Base-by-base conservation (phyloP, 352 stramenopile species). In the Phytopythium chamaehyphon region DNA sequence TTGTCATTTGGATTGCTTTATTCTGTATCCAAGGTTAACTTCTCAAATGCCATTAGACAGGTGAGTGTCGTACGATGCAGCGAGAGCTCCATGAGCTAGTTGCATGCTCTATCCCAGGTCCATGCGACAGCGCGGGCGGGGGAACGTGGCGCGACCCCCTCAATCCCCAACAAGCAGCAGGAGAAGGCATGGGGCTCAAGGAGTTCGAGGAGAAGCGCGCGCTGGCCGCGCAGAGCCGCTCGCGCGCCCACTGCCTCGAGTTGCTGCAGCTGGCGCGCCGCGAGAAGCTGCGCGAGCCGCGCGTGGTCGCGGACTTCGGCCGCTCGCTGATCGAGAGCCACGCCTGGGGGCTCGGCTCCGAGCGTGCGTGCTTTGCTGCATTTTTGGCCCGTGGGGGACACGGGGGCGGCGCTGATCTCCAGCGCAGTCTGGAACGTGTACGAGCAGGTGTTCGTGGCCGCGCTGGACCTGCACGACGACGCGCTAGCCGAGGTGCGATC, bases 371-470 rank as follows among this genome's bases (percentile, higher is more conserved):
- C 19, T 33, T 11, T 31, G 12, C 8, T 8, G 6, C 9, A 3
- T 21, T 33, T 24, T 26, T 24, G 40, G 21, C 33, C 10, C 4
- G 42, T 18, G 44, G 44, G 10, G 11, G 26, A 3, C 7, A 6
- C 5, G 4, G 18, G 3, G 24, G 18, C 15, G 21, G 31, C 39
- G 18, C 60, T 23, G 47, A 45, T 22, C 14, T 22, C 7, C 1
- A 49, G 36, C 47, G 42, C 45, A 81, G 73, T 82, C 16, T 90
- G 77, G 74, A 66, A 55, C n/a, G 51, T 88, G 38, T 79, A 86
- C 49, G 79, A 90, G 55, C 79, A 88, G 28, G 75, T 76, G 28
- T 75, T 88, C 14, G 24, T 88, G 18, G 79, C 79, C 15, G 74
- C 79, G 26, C 48, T 90, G 43, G 79, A 90, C 54, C 38, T 84